phyloP scores from a whole-genome alignment of 2,329 filamentous ascomycete genomes.

The Pseudocercospora crystallina region DNA sequence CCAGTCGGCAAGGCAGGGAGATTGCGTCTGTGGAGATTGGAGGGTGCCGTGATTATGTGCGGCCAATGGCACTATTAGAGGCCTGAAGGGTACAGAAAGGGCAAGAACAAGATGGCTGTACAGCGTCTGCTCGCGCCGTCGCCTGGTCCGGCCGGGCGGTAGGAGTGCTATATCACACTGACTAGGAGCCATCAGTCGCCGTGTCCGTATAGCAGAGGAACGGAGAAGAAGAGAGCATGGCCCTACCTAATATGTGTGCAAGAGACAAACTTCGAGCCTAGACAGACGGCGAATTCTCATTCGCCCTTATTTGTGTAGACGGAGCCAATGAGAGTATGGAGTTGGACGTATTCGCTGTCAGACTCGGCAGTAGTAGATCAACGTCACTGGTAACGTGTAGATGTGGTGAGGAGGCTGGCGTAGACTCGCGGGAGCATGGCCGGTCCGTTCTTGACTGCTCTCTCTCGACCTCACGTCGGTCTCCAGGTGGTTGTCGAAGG shows the following conservation, averaged over 20 bases:
- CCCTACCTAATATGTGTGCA: constrained; percentile 22
- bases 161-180: constrained; percentile 13
- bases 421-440: constrained; percentile 6
- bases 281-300: constrained; percentile 20
- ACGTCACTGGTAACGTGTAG: constrained; percentile 9
- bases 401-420: constrained; percentile 9
- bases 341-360: constrained; percentile 4
- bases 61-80: constrained; percentile 22
- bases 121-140: constrained; percentile 14
- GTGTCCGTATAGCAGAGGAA: constrained; percentile 7
- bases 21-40: constrained; percentile 19
- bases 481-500: neutral
- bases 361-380: constrained; percentile 2
- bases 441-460: neutral
- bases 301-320: constrained; percentile 13
- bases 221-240: constrained; percentile 9
- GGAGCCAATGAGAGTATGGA: constrained; percentile 21
- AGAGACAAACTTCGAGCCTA: constrained; percentile 20
- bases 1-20: constrained; percentile 14
- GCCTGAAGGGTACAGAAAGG: constrained; percentile 3
- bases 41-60: constrained; percentile 15
- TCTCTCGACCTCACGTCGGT: neutral
- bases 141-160: constrained; percentile 18
- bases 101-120: constrained; percentile 15
- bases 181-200: constrained; percentile 22